Base-by-base conservation (phyloP, 441 rosid genomes). In the Metrosideros polymorpha region DNA sequence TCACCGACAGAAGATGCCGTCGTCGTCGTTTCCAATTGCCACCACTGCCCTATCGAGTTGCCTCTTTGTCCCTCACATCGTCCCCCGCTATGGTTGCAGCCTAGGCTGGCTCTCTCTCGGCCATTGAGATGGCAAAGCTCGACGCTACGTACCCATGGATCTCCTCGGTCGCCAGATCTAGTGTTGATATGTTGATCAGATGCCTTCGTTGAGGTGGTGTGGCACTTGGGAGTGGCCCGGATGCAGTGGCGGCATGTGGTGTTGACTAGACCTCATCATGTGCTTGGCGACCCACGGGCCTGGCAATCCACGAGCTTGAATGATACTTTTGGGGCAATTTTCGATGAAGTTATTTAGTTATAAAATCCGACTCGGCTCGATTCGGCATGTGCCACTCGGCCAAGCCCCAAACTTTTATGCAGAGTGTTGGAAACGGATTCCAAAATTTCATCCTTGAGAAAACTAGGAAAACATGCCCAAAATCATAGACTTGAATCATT, bases 31-130 rank as follows among this genome's bases (percentile, higher is more conserved):
- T 59, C 71, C 39, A 59, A 15, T 59, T 3, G 39, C 43, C 76
- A 1, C 25, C 43, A 19, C 25, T 7, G 3, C 43, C 0, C 22
- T 9, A 54, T 32, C 0, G 12, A 32, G 6, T 32, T 32, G 43
- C 43, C 43, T 32, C 12, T 17, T 13, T 4, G 25, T 63, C 76
- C 43, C 1, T 32, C 2, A 0, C 76, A 18, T 63, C 32, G 76
- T 63, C 12, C 76, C 75, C 43, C 25, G 2, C 6, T 63, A 8
- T 13, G 3, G 7, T 3, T 32, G 25, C 32, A 18, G 39, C 32
- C 2, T 63, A 32, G 43, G 76, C 6, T 32, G 43, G 76, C 4
- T 63, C 76, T 63, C 12, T 30, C 39, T 4, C 2, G 13, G 6
- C 76, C 76, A 32, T 63, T 12, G 25, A 32, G 43, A 4, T 1